Percentiles rank a stretch among this genome's conserved stretches.
phyloP scores from a whole-genome alignment of 164 flowering plant genomes.

The Umbellularia californica region DNA sequence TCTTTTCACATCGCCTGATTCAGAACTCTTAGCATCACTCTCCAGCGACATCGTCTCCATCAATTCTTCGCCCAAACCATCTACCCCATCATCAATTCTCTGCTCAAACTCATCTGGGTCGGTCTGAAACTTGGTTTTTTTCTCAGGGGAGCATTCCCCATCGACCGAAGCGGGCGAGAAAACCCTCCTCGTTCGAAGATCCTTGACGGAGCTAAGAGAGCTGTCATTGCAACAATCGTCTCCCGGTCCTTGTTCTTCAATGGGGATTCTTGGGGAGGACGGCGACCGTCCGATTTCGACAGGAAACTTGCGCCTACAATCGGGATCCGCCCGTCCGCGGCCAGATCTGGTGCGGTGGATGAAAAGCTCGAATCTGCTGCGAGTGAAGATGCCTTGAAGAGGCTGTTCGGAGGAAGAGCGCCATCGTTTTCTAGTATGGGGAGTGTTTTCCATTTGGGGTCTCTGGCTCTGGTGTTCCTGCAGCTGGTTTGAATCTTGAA shows the following conservation, averaged over 20 bases:
- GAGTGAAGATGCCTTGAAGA: slow-evolving; percentile 20
- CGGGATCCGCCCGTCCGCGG: slow-evolving; percentile 14
- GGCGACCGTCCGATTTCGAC: neutral
- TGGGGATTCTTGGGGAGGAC: neutral
- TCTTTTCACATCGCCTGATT: neutral
- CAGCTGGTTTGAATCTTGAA: neutral
- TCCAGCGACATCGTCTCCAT: neutral
- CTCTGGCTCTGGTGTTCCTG: neutral
- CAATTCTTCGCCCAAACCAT: slow-evolving; percentile 14
- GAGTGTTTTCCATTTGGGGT: slow-evolving; percentile 1
- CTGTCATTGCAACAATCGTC: neutral
- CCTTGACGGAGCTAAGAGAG: slow-evolving; percentile 23
- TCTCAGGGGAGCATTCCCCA: slow-evolving; percentile 6
- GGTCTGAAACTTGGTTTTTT: neutral
- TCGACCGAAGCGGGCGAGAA: slow-evolving; percentile 26
- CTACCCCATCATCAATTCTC: neutral
- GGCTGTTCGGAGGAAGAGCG: slow-evolving; percentile 1
- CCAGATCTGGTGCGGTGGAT: slow-evolving; percentile 35
- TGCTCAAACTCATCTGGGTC: neutral
- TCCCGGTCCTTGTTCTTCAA: neutral
- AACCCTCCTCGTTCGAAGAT: slow-evolving; percentile 44
- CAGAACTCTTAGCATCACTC: neutral
- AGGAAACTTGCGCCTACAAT: neutral
- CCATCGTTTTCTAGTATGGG: slow-evolving; percentile 21
- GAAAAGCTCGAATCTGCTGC: slow-evolving; percentile 27